A percentile compares a stretch with the other conserved stretches of the same genome.
phyloP scores from a whole-genome alignment of 306 rosid genomes.

The Ormosia semicastrata region DNA sequence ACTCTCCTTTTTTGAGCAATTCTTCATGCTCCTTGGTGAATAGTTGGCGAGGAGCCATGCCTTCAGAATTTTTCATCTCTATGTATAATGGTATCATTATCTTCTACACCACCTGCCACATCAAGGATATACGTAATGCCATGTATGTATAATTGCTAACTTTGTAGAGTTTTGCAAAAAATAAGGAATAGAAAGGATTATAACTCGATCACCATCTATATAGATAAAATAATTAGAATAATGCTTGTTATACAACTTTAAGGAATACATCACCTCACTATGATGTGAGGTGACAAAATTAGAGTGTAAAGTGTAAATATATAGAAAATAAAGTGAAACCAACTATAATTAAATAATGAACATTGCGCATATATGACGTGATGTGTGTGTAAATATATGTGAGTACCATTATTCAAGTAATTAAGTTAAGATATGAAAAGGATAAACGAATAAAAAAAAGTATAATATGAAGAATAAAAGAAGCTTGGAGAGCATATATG shows the following conservation, averaged over 20 bases:
- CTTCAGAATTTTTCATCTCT: constrained; percentile 26
- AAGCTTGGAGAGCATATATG: not conserved
- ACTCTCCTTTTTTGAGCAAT: too few relatives aligned
- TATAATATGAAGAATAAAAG: not conserved
- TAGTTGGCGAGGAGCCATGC: constrained; percentile 32
- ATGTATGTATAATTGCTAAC: not conserved
- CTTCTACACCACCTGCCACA: constrained; percentile 47
- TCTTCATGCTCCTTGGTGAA: constrained; percentile 37
- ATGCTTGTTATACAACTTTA: too few relatives aligned
- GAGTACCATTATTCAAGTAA: too few relatives aligned
- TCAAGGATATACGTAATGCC: not conserved
- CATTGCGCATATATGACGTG: too few relatives aligned
- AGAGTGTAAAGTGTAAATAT: too few relatives aligned
- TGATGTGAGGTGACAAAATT: too few relatives aligned
- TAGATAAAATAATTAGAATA: not conserved
- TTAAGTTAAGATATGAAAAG: not conserved
- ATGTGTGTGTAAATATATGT: too few relatives aligned
- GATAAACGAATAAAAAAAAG: not conserved
- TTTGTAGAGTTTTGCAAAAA: not conserved
- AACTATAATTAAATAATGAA: too few relatives aligned
- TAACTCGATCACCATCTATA: not conserved
- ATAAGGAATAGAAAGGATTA: not conserved
- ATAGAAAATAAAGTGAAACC: too few relatives aligned
- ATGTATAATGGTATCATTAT: constrained; percentile 25
- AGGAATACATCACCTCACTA: too few relatives aligned